These are phyloP conservation scores for Talaromyces sp. DNA, from an alignment of 2,329 filamentous ascomycete species.

Conservation along the genomic window DNA sequence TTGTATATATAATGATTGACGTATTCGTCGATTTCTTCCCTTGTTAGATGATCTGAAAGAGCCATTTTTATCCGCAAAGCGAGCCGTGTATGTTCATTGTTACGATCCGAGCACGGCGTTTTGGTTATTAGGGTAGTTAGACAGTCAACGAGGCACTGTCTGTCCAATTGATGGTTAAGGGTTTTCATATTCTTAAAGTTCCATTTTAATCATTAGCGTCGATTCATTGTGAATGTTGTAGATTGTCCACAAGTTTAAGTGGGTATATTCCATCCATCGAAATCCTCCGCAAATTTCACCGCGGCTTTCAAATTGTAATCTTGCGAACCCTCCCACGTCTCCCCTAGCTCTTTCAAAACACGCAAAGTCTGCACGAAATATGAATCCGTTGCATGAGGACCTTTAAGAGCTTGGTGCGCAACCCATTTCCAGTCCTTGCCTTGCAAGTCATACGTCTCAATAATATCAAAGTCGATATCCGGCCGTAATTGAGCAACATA, in stretches of 20 bases:
- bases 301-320: slow-evolving; percentile 47
- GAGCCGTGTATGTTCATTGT: no score
- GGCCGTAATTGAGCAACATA: slow-evolving; percentile 75
- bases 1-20: background rate
- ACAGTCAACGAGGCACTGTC: background rate
- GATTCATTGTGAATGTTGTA: background rate
- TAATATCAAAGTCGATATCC: slow-evolving; percentile 59
- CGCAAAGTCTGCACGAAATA: slow-evolving; percentile 82
- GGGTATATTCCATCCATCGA: slow-evolving; percentile 46
- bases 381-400: slow-evolving; percentile 63
- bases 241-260: background rate
- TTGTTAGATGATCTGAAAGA: background rate
- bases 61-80: no score
- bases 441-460: slow-evolving; percentile 56
- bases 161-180: background rate
- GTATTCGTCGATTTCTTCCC: background rate
- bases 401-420: slow-evolving; percentile 63
- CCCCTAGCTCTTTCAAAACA: slow-evolving; percentile 39
- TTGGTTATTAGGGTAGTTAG: background rate
- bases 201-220: background rate
- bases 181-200: background rate
- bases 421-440: slow-evolving; percentile 73
- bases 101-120: background rate
- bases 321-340: slow-evolving; percentile 43
- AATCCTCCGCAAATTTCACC: slow-evolving; percentile 45